A percentile compares a stretch with the other conserved stretches of the same genome.
Evolutionary conservation across 805 yeast species (phyloP).

Genomic region (Pichia deserticola): DNA sequence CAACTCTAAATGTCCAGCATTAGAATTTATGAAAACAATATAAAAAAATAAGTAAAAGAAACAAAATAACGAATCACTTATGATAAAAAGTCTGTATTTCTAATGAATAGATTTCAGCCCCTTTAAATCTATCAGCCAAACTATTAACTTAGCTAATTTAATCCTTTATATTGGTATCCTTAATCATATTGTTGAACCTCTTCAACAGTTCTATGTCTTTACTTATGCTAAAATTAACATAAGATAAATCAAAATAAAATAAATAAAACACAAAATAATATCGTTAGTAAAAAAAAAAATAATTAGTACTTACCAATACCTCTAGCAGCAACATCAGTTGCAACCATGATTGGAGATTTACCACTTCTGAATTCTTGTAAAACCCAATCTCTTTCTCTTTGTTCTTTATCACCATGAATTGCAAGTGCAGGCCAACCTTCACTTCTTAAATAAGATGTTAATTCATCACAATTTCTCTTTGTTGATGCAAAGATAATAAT

Average conservation of each 20-base stretch:
- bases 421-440: conserved; percentile 99
- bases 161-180: too few relatives aligned
- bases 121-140: too few relatives aligned
- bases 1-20: neutral
- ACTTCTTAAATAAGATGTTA: conserved; percentile 82
- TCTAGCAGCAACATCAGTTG: conserved; percentile 99
- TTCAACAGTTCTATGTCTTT: too few relatives aligned
- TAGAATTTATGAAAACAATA: neutral
- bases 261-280: neutral
- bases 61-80: neutral
- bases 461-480: conserved; percentile 95
- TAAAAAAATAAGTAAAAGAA: conserved; percentile 1
- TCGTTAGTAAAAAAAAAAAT: conserved; percentile 15
- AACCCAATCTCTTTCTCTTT: conserved; percentile 98
- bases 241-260: neutral
- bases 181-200: too few relatives aligned
- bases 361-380: conserved; percentile 87
- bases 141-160: too few relatives aligned
- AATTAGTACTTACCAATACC: conserved; percentile 87
- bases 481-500: conserved; percentile 90
- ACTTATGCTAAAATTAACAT: neutral
- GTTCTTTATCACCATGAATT: conserved; percentile 97
- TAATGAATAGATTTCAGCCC: too few relatives aligned
- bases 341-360: conserved; percentile 94
- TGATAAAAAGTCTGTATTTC: too few relatives aligned